Conservation (phyloP, 2,329 filamentous ascomycete genomes). For the Beauveria brongniartii region DNA sequence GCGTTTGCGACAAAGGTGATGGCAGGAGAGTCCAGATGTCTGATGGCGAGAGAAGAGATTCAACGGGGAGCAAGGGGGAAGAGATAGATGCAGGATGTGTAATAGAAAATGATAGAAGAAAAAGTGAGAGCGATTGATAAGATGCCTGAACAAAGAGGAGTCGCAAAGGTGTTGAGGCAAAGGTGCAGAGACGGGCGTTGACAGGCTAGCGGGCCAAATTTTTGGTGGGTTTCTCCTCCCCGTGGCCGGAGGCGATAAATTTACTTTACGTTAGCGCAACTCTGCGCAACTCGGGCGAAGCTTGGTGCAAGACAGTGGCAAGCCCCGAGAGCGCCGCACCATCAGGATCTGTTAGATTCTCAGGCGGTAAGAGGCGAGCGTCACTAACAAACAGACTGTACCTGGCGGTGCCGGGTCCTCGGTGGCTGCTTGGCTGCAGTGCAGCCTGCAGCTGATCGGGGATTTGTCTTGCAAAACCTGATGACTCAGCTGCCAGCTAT, state of each 20-base stretch:
- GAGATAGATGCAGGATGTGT: neutral
- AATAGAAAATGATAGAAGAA: neutral
- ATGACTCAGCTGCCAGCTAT: neutral
- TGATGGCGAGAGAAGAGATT: neutral
- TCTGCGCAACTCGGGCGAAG: neutral
- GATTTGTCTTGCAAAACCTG: neutral
- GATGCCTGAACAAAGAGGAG: neutral
- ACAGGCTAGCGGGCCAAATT: constrained; percentile 4
- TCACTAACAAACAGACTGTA: neutral
- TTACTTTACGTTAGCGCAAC: constrained; percentile 6
- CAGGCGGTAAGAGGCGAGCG: neutral
- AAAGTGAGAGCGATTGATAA: constrained; percentile 6
- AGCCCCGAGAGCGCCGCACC: constrained; percentile 7
- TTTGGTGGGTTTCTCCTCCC: constrained; percentile 11
- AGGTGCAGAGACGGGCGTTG: neutral
- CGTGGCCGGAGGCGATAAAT: constrained; percentile 9
- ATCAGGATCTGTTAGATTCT: neutral
- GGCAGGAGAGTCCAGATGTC: neutral
- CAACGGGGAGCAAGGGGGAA: neutral
- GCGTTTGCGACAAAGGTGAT: neutral
- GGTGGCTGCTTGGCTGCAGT: neutral
- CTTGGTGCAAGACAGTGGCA: neutral
- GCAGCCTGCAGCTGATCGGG: neutral
- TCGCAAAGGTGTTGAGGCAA: neutral
- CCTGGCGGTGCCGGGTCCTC: neutral